These are phyloP conservation scores for Pseudogymnoascus sp. DNA, from an alignment of 2,329 filamentous ascomycete genomes.

Conservation along the genomic window DNA sequence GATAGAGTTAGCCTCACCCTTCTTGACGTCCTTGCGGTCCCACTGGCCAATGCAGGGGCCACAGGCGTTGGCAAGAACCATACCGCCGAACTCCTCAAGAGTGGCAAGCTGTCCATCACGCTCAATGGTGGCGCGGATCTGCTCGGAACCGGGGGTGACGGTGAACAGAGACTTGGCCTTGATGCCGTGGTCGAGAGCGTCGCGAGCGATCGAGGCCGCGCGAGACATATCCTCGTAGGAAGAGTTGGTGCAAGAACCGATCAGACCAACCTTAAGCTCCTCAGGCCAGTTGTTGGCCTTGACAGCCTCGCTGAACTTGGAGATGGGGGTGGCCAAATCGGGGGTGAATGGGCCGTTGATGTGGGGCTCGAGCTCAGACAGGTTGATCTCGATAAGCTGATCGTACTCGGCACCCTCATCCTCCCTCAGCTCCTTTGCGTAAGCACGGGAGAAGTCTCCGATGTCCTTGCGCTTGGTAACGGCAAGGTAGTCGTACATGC, in stretches of 20 bases:
- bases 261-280: slow-evolving; percentile 92
- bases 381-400: slow-evolving; percentile 91
- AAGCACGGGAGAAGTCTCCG: slow-evolving; percentile 78
- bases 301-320: slow-evolving; percentile 91
- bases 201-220: slow-evolving; percentile 80
- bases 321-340: slow-evolving; percentile 94
- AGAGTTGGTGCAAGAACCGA: slow-evolving; percentile 96
- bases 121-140: slow-evolving; percentile 85
- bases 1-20: slow-evolving; percentile 93
- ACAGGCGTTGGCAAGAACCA: slow-evolving; percentile 92
- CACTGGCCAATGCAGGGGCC: slow-evolving; percentile 91
- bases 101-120: slow-evolving; percentile 88
- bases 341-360: slow-evolving; percentile 99
- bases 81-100: slow-evolving; percentile 91
- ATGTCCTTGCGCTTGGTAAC: slow-evolving; percentile 88
- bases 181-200: slow-evolving; percentile 83
- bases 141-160: slow-evolving; percentile 93
- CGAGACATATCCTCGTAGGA: slow-evolving; percentile 86
- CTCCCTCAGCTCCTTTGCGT: slow-evolving; percentile 75
- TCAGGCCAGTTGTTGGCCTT: slow-evolving; percentile 94
- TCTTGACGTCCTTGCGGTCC: slow-evolving; percentile 88
- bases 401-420: slow-evolving; percentile 94
- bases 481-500: slow-evolving; percentile 91
- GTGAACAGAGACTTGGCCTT: slow-evolving; percentile 93
- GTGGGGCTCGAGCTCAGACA: slow-evolving; percentile 89